These are phyloP conservation scores for Umbelopsis sp. DNA, from an alignment of 192 early-diverging fungal genomes.

Conservation along the genomic window DNA sequence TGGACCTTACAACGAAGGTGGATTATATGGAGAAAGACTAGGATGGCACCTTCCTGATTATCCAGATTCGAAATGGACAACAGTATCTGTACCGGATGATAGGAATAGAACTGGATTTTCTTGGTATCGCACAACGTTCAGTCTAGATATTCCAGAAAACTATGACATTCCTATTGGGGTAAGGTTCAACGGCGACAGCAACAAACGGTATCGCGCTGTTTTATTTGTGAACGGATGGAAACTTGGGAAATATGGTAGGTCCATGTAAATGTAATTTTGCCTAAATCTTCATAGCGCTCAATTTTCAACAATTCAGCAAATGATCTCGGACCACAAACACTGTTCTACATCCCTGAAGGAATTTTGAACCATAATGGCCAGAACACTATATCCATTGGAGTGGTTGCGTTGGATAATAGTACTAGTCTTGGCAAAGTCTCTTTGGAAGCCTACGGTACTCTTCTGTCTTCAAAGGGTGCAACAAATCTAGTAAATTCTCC, in stretches of 20 bases:
- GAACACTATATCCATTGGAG: conserved; percentile 8
- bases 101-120: neutral
- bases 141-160: neutral
- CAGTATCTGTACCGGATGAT: neutral
- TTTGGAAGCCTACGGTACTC: neutral
- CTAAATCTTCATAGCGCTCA: neutral
- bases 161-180: conserved; percentile 12
- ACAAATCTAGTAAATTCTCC: neutral
- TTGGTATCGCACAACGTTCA: conserved; percentile 22
- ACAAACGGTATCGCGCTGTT: neutral
- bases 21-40: conserved; percentile 15
- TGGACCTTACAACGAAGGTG: conserved; percentile 21
- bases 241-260: conserved; percentile 9
- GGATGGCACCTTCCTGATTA: conserved; percentile 21
- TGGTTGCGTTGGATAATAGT: neutral
- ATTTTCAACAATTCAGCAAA: neutral
- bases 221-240: conserved; percentile 22
- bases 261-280: neutral
- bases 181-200: neutral
- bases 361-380: conserved; percentile 13
- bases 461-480: neutral
- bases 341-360: conserved; percentile 8
- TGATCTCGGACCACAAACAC: conserved; percentile 4
- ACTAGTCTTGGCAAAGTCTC: neutral
- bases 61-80: neutral